Percentiles rank a stretch among this genome's conserved stretches.
Conservation (phyloP, 2,329 filamentous ascomycete species). For the Penicillium sp. region DNA sequence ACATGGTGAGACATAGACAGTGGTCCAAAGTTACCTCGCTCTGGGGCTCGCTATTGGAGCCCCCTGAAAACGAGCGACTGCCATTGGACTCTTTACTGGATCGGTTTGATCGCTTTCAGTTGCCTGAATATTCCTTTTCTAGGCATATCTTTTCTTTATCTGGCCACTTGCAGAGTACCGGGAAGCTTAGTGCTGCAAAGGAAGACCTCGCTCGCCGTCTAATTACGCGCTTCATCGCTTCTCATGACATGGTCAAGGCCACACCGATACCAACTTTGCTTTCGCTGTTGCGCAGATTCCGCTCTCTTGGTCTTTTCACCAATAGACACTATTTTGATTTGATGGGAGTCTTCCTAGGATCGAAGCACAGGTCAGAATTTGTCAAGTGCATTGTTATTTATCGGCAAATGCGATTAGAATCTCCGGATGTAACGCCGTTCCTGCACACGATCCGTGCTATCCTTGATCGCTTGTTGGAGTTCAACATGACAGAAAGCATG, state of each 20-base stretch:
- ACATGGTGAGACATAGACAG: constrained; percentile 24
- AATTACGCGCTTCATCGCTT: neutral
- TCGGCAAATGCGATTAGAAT: constrained; percentile 33
- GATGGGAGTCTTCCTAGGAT: constrained; percentile 15
- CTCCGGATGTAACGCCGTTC: constrained; percentile 19
- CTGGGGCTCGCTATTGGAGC: constrained; percentile 14
- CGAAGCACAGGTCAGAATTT: constrained; percentile 22
- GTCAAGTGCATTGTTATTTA: constrained; percentile 33
- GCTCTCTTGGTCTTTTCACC: constrained; percentile 19
- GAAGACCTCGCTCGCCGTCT: neutral
- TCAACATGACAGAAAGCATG: constrained; percentile 32
- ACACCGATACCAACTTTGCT: constrained; percentile 11
- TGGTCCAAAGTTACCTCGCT: constrained; percentile 24
- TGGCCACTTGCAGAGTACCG: too few species aligned
- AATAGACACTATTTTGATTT: constrained; percentile 23
- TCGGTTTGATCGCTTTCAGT: neutral
- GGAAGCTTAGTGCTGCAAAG: too few species aligned
- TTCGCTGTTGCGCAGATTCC: constrained; percentile 22
- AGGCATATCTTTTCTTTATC: neutral
- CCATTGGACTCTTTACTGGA: neutral
- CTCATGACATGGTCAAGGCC: neutral
- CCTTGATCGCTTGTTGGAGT: constrained; percentile 19
- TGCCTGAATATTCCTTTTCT: neutral
- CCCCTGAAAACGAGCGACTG: neutral
- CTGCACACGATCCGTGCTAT: constrained; percentile 20